phyloP scores from a whole-genome alignment of 2,329 filamentous ascomycete genomes.

The Ramularia endophylla region DNA sequence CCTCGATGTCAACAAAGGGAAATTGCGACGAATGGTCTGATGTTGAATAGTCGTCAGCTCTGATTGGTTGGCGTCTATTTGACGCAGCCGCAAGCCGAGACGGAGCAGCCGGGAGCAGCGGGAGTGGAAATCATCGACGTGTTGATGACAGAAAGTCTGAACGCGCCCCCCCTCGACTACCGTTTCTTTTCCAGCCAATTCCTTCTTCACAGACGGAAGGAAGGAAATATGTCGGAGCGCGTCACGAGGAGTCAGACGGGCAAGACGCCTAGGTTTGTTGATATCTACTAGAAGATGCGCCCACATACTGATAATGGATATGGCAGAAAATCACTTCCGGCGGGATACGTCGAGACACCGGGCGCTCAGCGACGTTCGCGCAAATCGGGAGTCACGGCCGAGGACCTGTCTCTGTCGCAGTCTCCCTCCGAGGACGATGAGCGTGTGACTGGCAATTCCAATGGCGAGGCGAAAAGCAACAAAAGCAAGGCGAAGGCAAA shows the following conservation, averaged over 20 bases:
- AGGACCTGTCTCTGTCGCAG: conserved; percentile 33
- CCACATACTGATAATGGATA: not conserved
- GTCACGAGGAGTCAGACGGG: conserved; percentile 45
- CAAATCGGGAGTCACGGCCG: conserved; percentile 32
- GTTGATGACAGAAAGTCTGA: too few species aligned
- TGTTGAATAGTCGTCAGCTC: too few species aligned
- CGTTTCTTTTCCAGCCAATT: too few species aligned
- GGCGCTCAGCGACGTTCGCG: conserved; percentile 38
- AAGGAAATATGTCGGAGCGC: conserved; percentile 16
- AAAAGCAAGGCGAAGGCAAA: conserved; percentile 24
- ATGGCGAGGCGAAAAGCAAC: conserved; percentile 8
- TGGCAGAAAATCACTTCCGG: conserved; percentile 34
- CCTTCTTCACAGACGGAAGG: too few species aligned
- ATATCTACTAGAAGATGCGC: not conserved
- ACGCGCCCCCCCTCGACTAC: too few species aligned
- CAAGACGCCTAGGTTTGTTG: conserved; percentile 42
- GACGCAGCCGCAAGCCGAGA: too few species aligned
- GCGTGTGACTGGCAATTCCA: conserved; percentile 12
- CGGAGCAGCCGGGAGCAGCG: too few species aligned
- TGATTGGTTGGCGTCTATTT: too few species aligned
- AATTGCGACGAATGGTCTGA: too few species aligned
- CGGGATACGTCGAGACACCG: conserved; percentile 46
- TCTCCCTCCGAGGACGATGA: conserved; percentile 24
- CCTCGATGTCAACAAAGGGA: too few species aligned
- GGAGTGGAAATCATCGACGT: too few species aligned